A percentile compares a stretch with the other conserved stretches of the same genome.
phyloP scores from a whole-genome alignment of 495 filamentous ascomycete species.

The Xylaria grammica region DNA sequence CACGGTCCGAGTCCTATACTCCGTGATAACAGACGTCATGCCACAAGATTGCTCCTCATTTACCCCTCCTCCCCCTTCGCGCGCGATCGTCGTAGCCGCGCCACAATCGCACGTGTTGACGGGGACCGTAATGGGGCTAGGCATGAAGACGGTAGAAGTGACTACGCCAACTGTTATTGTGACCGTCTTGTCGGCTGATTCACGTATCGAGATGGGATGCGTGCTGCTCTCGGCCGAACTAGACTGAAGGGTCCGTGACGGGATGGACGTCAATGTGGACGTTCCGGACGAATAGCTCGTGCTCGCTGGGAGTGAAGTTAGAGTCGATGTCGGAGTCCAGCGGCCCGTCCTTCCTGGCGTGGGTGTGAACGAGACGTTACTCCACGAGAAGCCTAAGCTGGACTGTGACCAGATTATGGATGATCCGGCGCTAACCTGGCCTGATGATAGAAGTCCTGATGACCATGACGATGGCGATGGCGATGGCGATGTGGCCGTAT shows the following conservation, averaged over 20 bases:
- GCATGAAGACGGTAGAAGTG: slow-evolving; percentile 21
- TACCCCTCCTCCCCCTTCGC: neutral
- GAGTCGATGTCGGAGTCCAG: slow-evolving; percentile 1
- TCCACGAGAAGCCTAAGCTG: slow-evolving; percentile 8
- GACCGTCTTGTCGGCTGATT: neutral
- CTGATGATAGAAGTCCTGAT: neutral
- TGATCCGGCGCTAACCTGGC: slow-evolving; percentile 4
- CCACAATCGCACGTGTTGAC: slow-evolving; percentile 2
- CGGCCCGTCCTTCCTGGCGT: slow-evolving; percentile 10
- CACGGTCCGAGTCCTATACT: slow-evolving; percentile 6
- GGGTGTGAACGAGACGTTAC: slow-evolving; percentile 14
- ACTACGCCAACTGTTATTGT: slow-evolving; percentile 16
- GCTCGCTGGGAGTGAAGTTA: neutral
- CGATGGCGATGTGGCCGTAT: neutral
- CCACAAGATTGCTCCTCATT: neutral
- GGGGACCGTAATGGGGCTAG: slow-evolving; percentile 18
- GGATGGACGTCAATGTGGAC: slow-evolving; percentile 16
- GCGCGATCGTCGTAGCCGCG: neutral
- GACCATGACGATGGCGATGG: neutral
- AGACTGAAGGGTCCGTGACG: neutral
- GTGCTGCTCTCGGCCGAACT: neutral
- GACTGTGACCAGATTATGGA: neutral
- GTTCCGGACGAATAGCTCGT: neutral
- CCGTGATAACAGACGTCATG: neutral
- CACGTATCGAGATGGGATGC: neutral